Base-by-base conservation (phyloP, 257 asterid genomes). In the Paulownia fortunei region DNA sequence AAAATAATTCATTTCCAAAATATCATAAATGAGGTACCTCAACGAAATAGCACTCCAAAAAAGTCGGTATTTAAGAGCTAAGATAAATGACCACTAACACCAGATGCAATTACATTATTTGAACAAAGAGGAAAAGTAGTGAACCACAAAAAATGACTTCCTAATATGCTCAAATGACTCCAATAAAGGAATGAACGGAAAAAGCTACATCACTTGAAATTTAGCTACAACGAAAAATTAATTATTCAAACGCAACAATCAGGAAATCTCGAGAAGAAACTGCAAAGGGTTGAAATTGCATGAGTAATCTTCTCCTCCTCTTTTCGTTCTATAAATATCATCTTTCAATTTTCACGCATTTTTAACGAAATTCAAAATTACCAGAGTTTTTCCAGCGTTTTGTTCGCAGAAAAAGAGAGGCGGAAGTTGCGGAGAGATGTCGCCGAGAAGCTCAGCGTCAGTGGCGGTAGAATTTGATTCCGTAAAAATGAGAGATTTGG, bases 251-350 rank as follows among this genome's bases (percentile, higher is more conserved):
- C 42, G 42, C 69, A 72, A 24, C 23, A 32, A 68, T 3, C 27
- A 55, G 10, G 41, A 19, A 37, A 18, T 32, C 47, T 19, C 75
- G 34, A 16, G 72, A 77, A 56, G 55, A 52, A 30, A 3, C 70
- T 21, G 19, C 63, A 13, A 62, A 51, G 21, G 59, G 37, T 19
- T 39, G 55, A 73, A 66, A 80, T 54, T 68, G 19, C 52, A 64
- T 11, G 24, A 47, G 55, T 34, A 39, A 32, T 19, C 18, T 16
- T 61, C 13, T 16, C 12, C 11, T 27, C 27, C n/a, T 21, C 21
- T 13, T 9, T 52, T 5, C 19, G 46, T 47, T 34, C 55, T 63
- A 18, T 54, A 26, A 34, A 27, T 37, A 21, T 10, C 69, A 74
- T 55, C 56, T 74, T 27, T 23, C 36, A 30, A 21, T 9, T 61